Percentiles rank a stretch among this genome's conserved stretches.
phyloP scores from a whole-genome alignment of 2,329 filamentous ascomycete genomes.

The Cordyceps cicadae region DNA sequence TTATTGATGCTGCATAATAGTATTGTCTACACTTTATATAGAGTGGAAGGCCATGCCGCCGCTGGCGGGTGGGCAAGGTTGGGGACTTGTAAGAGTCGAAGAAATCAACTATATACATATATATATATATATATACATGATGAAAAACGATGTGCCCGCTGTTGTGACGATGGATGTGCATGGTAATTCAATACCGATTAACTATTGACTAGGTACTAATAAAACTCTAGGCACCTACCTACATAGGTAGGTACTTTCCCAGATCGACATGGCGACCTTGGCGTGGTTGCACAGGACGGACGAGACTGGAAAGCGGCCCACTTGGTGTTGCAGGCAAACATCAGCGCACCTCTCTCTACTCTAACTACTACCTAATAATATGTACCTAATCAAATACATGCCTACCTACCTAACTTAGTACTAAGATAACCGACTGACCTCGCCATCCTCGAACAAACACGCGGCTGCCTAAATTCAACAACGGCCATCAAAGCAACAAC shows the following conservation, averaged over 20 bases:
- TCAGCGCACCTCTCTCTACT: too few species aligned
- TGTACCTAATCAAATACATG: too few species aligned
- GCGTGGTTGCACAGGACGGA: background rate
- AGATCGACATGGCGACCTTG: too few species aligned
- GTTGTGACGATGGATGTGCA: background rate
- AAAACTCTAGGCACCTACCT: too few species aligned
- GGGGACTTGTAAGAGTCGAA: background rate
- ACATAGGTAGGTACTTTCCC: too few species aligned
- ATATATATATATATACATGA: too few species aligned
- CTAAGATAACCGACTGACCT: background rate
- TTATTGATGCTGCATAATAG: constrained; percentile 11
- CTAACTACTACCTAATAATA: too few species aligned
- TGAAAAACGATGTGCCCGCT: background rate
- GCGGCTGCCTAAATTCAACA: background rate
- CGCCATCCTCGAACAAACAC: background rate
- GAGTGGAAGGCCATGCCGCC: background rate
- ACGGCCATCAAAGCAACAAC: background rate
- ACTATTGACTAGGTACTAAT: too few species aligned
- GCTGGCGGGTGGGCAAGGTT: background rate
- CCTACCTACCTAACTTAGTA: too few species aligned
- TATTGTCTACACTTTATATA: constrained; percentile 10
- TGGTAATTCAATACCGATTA: too few species aligned
- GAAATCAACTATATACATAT: background rate
- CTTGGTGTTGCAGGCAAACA: background rate
- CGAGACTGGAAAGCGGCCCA: background rate